These are phyloP conservation scores for Hordeum marinum DNA, from an alignment of 176 grass and related monocot genomes.

Conservation along the genomic window DNA sequence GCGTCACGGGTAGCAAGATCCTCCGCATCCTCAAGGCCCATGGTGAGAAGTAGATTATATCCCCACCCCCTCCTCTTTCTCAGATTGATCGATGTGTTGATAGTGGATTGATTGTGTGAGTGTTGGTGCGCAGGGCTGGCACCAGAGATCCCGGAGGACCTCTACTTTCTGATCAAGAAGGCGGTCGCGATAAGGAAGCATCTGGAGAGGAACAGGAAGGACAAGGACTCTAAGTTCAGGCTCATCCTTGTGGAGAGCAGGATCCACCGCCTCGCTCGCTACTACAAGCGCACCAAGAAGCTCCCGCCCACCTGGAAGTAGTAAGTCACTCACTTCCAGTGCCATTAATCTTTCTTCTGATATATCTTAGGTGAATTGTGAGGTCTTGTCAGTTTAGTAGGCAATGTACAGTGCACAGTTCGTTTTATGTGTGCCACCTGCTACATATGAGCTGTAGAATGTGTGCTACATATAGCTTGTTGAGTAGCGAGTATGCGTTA, in stretches of 20 bases:
- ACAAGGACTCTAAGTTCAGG: slow-evolving; percentile 92
- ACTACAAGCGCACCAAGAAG: slow-evolving; percentile 99
- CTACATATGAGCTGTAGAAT: neutral
- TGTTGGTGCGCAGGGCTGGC: slow-evolving; percentile 38
- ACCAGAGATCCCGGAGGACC: slow-evolving; percentile 83
- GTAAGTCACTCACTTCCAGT: slow-evolving; percentile 33
- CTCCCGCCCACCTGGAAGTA: slow-evolving; percentile 92
- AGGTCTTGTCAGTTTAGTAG: neutral
- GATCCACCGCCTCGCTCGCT: slow-evolving; percentile 89
- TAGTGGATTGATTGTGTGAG: neutral
- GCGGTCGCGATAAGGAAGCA: slow-evolving; percentile 92
- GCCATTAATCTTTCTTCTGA: neutral
- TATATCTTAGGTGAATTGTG: neutral
- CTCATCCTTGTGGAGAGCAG: slow-evolving; percentile 94
- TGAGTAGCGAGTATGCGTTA: neutral
- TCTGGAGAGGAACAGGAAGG: slow-evolving; percentile 97
- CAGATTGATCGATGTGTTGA: neutral
- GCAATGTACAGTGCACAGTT: neutral
- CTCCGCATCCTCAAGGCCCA: slow-evolving; percentile 89
- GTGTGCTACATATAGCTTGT: neutral
- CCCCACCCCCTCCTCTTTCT: neutral
- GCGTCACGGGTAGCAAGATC: slow-evolving; percentile 87
- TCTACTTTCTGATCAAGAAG: slow-evolving; percentile 95
- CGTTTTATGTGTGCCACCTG: neutral
- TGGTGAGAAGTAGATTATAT: slow-evolving; percentile 33